phyloP scores from a whole-genome alignment of 148 eudicot species.

The Persicaria tinctoria region DNA sequence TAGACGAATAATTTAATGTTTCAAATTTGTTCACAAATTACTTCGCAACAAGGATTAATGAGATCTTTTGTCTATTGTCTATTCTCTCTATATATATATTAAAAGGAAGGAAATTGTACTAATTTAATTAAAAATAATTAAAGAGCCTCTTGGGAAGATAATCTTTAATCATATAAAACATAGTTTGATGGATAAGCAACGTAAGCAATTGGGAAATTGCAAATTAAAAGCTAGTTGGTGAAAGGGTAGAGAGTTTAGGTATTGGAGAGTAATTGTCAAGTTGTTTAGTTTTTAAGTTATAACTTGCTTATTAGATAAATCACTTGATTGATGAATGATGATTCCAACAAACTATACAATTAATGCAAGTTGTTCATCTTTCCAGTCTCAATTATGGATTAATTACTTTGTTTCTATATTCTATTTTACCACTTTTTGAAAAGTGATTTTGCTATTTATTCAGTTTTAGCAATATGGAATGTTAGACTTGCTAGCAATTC shows the following conservation, averaged over 20 bases:
- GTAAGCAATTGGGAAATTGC: neutral
- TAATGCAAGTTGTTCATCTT: constrained; percentile 1
- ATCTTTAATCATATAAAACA: neutral
- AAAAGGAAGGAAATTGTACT: too few species aligned
- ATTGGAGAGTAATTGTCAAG: neutral
- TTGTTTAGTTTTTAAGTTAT: neutral
- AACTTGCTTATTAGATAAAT: neutral
- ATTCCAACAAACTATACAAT: neutral
- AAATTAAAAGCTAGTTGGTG: constrained; percentile 2
- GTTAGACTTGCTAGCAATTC: too few species aligned
- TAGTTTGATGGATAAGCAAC: neutral
- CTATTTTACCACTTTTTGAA: too few species aligned
- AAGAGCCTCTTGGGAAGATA: neutral
- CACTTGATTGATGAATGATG: neutral
- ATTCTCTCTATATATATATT: too few species aligned
- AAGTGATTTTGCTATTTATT: too few species aligned
- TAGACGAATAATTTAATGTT: too few species aligned
- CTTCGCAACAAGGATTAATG: neutral
- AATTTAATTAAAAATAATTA: neutral
- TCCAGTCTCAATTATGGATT: neutral
- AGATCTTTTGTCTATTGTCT: neutral
- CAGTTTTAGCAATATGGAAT: too few species aligned
- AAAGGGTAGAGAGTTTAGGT: neutral
- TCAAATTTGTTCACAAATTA: too few species aligned
- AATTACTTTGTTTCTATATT: too few species aligned